Conservation (phyloP, 208 protist species). For the Crithidia mellificae region DNA sequence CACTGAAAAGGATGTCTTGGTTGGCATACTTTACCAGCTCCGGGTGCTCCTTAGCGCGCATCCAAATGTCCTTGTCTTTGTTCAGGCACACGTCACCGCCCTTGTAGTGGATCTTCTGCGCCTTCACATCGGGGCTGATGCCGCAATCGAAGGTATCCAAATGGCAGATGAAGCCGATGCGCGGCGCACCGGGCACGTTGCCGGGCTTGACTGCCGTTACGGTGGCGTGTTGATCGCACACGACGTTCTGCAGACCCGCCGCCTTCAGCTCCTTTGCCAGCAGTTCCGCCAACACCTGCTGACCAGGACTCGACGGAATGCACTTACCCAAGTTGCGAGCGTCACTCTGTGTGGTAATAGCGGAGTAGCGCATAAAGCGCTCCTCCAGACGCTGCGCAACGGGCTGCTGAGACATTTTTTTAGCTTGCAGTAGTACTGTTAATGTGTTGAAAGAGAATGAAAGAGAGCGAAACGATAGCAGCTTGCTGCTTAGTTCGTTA, state of each 20-base stretch:
- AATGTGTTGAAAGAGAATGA: no score
- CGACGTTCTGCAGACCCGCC: constrained; percentile 47
- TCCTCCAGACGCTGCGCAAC: constrained; percentile 61
- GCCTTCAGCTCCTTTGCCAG: constrained; percentile 64
- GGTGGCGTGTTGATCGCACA: constrained; percentile 72
- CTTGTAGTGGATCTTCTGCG: constrained; percentile 68
- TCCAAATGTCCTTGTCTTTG: constrained; percentile 66
- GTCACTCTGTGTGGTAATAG: constrained; percentile 76
- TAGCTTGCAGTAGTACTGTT: no score
- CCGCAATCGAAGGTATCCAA: constrained; percentile 85
- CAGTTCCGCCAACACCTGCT: constrained; percentile 83
- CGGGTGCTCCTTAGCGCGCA: constrained; percentile 64
- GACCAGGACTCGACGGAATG: constrained; percentile 72
- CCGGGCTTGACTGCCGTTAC: constrained; percentile 80
- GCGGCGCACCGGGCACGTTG: constrained; percentile 53
- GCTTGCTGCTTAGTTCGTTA: no score
- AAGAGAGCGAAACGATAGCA: no score
- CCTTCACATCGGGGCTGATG: constrained; percentile 68
- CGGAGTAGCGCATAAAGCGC: constrained; percentile 82
- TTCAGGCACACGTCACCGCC: constrained; percentile 82
- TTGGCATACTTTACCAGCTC: constrained; percentile 69
- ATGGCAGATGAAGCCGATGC: constrained; percentile 85
- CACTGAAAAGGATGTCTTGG: constrained; percentile 85
- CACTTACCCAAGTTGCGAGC: constrained; percentile 55
- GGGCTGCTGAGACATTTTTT: constrained; percentile 28